Evolutionary conservation across 176 grass and related monocot genomes (phyloP).

Genomic region (Triticum dicoccoides): DNA sequence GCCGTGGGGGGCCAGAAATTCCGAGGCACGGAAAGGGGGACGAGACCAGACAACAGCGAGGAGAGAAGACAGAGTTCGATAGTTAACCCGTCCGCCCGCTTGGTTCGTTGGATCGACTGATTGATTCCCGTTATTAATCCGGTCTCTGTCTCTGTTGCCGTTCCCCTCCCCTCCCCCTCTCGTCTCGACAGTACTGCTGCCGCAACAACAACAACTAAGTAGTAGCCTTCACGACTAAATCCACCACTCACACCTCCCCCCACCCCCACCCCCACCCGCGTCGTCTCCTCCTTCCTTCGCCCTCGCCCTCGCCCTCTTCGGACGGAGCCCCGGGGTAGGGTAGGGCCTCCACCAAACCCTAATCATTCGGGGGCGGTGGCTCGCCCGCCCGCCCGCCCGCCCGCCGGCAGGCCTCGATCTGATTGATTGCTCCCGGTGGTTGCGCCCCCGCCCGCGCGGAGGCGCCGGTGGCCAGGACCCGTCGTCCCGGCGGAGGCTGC

Average conservation of each 20-base stretch:
- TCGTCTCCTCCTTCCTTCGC: background rate
- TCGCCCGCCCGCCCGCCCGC: background rate
- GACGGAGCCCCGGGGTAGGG: background rate
- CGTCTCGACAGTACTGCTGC: background rate
- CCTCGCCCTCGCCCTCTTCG: background rate
- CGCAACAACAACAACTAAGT: conserved; percentile 13
- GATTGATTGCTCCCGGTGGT: background rate
- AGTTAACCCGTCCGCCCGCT: background rate
- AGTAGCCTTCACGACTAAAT: conserved; percentile 69
- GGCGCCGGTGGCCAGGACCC: background rate
- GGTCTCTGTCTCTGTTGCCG: background rate
- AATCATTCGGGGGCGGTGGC: background rate
- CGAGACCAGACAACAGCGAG: background rate
- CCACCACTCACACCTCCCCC: conserved; percentile 17
- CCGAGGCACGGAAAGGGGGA: background rate
- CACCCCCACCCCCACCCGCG: background rate
- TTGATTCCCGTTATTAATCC: background rate
- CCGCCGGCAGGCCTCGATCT: background rate
- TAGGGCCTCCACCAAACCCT: conserved; percentile 29
- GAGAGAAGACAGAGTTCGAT: no score
- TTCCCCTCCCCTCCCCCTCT: background rate
- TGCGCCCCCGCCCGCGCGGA: background rate
- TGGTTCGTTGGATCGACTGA: background rate
- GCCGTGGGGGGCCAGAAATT: background rate
- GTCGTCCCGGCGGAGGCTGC: background rate